Evolutionary conservation across 2,329 filamentous ascomycete species (phyloP), one percentile per base, ranked within the genome.

Genomic region (Colletotrichum simmondsii): DNA sequence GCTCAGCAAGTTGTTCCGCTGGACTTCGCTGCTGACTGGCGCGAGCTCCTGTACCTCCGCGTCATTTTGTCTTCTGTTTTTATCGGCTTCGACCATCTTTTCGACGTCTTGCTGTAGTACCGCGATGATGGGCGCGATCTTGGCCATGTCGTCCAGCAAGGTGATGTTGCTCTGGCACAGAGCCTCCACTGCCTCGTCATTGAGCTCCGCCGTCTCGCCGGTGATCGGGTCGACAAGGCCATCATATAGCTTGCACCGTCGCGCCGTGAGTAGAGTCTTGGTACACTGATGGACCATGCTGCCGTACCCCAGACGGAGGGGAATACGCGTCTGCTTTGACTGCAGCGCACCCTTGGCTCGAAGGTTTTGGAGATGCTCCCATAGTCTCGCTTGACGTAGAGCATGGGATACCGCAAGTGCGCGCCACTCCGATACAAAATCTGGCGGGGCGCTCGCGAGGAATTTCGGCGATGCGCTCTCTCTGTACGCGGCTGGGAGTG

Each of bases 31-130:
- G 28, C 62, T 70, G 12, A 70, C 49, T 3, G 68, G 68, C 32
- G 62, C 54, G 4, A 53, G 52, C 2, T 66, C 54, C 0, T 54
- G 54, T 30, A 24, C 46, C 7, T 70, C 68, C 4, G 28, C 30
- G 12, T 35, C 12, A 32, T 10, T 24, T 4, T 65, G 61, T 1
- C 61, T 7, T 46, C 22, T 66, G 16, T 22, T 14, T 14, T 53
- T 53, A 2, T 71, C 62, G 2, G 46, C 26, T 16, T 67, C 57
- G 7, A 62, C 53, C 68, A 71, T 71, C 8, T 30, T 62, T 14
- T 67, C 57, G 26, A 71, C 57, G 57, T 71, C 68, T 57, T 57
- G 62, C n/a, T 71, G 68, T 11, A 67, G 57, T 8, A 71, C 68
- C 12, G 68, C 68, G 1, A 57, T 61, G 32, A 71, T 42, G 46